Evolutionary conservation across 2,329 filamentous ascomycete genomes (phyloP), one percentile per base, ranked within the genome.

Genomic region (Fusarium albosuccineum): DNA sequence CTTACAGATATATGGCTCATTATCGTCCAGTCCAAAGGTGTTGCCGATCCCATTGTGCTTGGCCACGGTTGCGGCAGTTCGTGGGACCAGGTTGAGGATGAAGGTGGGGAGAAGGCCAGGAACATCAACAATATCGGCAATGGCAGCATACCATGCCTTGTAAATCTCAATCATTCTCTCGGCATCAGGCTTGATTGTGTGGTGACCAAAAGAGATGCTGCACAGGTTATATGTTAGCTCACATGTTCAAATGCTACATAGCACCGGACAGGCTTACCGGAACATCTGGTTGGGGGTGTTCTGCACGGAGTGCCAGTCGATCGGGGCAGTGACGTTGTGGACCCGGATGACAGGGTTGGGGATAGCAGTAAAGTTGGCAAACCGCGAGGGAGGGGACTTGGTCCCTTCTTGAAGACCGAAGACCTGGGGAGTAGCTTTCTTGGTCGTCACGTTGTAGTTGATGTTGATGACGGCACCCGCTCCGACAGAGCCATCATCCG

Each of bases 101-200:
- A 63, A 60, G 3, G 60, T 55, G 14, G 56, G 60, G 5, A 36
- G n/a, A 9, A 63, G 13, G 7, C 60, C 56, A 8, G 44, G 44
- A 9, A 63, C 60, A 17, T 63, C 56, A 2, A 9, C 42, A 14
- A 63, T 40, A 6, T 76, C 56, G 0, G 76, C 70, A 0, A 81
- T 67, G 1, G 77, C 74, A 0, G 57, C 62, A 46, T 74, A 78
- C 79, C 79, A 82, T 1, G 68, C 53, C 4, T 75, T 9, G 55
- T 77, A 80, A 2, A 82, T 78, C 2, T 66, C 60, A 42, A 65
- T 60, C 1, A 82, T 63, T 7, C 71, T 71, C 2, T 73, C 63
- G 0, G 74, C 64, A 61, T 81, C 74, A 1, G 80, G 76, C n/a
- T 72, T 72, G 55, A 81, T 79, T 0, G 78, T 76, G 5, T 79